These are phyloP conservation scores for Colletotrichum navitas DNA, from an alignment of 2,329 filamentous ascomycete species.

Conservation along the genomic window DNA sequence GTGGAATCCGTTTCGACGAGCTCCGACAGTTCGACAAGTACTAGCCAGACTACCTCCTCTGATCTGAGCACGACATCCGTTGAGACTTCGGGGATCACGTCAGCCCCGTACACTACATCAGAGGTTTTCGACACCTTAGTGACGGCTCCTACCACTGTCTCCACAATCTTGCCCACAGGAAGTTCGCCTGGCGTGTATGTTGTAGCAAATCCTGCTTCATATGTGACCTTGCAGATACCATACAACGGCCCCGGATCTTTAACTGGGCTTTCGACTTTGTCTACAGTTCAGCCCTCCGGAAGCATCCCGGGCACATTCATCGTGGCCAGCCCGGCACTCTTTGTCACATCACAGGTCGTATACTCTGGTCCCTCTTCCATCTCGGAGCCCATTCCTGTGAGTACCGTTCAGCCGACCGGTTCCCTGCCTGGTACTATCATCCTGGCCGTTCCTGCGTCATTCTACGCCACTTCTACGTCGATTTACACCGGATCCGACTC, in stretches of 20 bases:
- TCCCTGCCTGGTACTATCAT: not conserved
- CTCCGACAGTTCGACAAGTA: not conserved
- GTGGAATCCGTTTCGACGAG: not conserved
- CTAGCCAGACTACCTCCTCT: not conserved
- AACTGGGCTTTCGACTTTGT: not conserved
- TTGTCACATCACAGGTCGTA: slow-evolving; percentile 6
- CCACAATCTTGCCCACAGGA: slow-evolving; percentile 20
- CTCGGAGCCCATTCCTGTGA: not conserved
- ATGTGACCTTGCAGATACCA: not conserved
- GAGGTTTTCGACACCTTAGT: slow-evolving; percentile 6
- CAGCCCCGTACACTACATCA: slow-evolving; percentile 7
- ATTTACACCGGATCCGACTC: not conserved
- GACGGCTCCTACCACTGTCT: slow-evolving; percentile 7
- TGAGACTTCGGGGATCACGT: not conserved
- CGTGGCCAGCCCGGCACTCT: not conserved
- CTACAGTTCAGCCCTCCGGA: slow-evolving; percentile 4
- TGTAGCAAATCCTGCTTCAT: slow-evolving; percentile 7
- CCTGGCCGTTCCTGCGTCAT: slow-evolving; percentile 5
- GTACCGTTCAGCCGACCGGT: slow-evolving; percentile 1
- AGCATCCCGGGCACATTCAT: slow-evolving; percentile 5
- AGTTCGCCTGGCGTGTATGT: slow-evolving; percentile 25
- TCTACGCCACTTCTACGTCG: slow-evolving; percentile 13
- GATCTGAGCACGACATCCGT: not conserved
- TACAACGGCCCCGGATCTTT: slow-evolving; percentile 1
- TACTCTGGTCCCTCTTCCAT: not conserved